Evolutionary conservation across 495 filamentous ascomycete species (phyloP), one percentile per base, ranked within the genome.

Genomic region (Poronia punctata): DNA sequence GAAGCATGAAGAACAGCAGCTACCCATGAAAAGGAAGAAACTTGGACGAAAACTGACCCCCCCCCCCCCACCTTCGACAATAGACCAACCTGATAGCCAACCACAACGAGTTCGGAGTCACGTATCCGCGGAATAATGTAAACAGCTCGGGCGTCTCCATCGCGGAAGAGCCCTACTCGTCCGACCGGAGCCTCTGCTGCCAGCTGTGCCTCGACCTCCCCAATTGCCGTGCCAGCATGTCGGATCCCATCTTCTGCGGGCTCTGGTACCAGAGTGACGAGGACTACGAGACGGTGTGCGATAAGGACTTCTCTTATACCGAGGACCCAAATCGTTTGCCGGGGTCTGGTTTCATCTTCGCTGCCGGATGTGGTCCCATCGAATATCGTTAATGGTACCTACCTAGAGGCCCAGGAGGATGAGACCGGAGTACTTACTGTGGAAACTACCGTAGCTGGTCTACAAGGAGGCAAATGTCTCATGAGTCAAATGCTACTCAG

Each of bases 151-250:
- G 54, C 4, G 39, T 52, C 2, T 55, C 52, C 38, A 27, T 48
- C 9, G 29, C 15, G 2, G 45, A 54, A n/a, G 36, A 48, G 16
- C 34, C 14, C 6, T 52, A 44, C 24, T 18, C 41, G 17, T 40
- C 52, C 10, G 38, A 45, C 11, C 11, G 24, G 15, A 50, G 46
- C 24, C 5, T 17, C 14, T 59, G 55, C 41, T 59, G 49, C 32
- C 49, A 59, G 41, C 26, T 52, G 14, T 56, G 55, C 35, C 42
- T 49, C 66, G 62, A 80, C 66, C 55, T 74, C 62, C 52, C 70
- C 59, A 60, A 73, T 64, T 66, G 75, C 70, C 49, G 72, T 62
- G 60, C 68, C 61, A 55, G 75, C 53, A 71, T 79, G 75, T 46
- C 70, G 74, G 69, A 76, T 67, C 66, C 74, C 66, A 57, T 44